Evolutionary conservation across 2,329 filamentous ascomycete genomes (phyloP).

Genomic region (Torrubiella hemipterigena): DNA sequence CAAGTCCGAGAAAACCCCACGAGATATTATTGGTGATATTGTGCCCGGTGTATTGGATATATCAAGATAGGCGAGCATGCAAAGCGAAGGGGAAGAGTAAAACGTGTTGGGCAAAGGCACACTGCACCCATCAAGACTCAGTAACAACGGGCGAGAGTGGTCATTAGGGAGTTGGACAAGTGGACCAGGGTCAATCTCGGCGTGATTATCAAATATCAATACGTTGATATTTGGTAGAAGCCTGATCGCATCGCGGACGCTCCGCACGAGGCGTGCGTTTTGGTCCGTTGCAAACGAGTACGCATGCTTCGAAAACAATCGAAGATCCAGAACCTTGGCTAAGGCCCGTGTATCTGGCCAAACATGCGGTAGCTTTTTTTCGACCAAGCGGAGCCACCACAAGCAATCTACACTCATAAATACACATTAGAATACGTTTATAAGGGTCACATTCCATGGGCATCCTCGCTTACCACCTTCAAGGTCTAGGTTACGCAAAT

Average conservation of each 20-base stretch:
- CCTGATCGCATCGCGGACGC: conserved; percentile 23
- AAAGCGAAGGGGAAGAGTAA: conserved; percentile 23
- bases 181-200: conserved; percentile 28
- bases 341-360: conserved; percentile 27
- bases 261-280: conserved; percentile 17
- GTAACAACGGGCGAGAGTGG: conserved; percentile 19
- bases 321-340: conserved; percentile 35
- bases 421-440: too few species aligned
- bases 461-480: conserved; percentile 35
- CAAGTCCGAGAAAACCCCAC: conserved; percentile 28
- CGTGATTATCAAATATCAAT: conserved; percentile 35
- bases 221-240: conserved; percentile 32
- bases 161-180: conserved; percentile 13
- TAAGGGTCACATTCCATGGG: too few species aligned
- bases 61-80: conserved; percentile 38
- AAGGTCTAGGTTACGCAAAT: conserved; percentile 27
- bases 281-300: conserved; percentile 29
- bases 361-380: conserved; percentile 20
- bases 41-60: conserved; percentile 37
- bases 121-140: conserved; percentile 32
- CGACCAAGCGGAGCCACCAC: conserved; percentile 37
- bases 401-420: conserved; percentile 31
- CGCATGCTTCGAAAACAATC: conserved; percentile 25
- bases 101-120: conserved; percentile 26
- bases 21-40: conserved; percentile 21